Percentiles rank a stretch among this genome's conserved stretches.
These are phyloP conservation scores for Venturia effusa DNA, from an alignment of 2,329 filamentous ascomycete species.

Conservation along the genomic window DNA sequence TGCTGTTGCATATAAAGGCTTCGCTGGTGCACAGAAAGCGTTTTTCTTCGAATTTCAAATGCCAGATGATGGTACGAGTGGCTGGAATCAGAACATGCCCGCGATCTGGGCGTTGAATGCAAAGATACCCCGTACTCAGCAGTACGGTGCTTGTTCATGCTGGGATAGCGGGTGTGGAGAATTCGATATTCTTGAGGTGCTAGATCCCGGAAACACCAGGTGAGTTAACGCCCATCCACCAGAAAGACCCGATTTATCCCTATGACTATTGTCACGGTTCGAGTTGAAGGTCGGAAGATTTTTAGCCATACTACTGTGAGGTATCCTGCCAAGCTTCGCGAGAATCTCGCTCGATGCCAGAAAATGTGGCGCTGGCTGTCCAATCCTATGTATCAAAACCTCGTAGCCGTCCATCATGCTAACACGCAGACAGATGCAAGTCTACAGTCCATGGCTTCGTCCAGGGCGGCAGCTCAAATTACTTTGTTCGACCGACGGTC, in stretches of 20 bases:
- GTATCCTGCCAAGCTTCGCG: background rate
- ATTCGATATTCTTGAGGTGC: conserved; percentile 64
- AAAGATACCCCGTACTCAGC: conserved; percentile 56
- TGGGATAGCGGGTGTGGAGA: conserved; percentile 63
- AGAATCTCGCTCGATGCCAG: background rate
- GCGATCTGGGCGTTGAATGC: conserved; percentile 69
- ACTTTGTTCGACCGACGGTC: conserved; percentile 54
- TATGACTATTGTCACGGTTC: background rate
- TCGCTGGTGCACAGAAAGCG: conserved; percentile 56
- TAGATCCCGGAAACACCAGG: conserved; percentile 40
- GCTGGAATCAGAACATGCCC: conserved; percentile 52
- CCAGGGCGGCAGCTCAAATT: conserved; percentile 57
- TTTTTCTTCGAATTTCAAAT: conserved; percentile 67
- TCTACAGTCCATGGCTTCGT: conserved; percentile 56
- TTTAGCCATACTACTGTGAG: background rate
- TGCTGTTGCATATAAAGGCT: conserved; percentile 51
- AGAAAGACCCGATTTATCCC: too few relatives aligned
- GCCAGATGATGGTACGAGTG: conserved; percentile 47
- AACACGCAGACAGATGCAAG: conserved; percentile 49
- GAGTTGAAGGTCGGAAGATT: background rate
- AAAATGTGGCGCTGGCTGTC: background rate
- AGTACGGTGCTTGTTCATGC: conserved; percentile 63
- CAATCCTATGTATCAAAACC: background rate
- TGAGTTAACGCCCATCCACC: background rate
- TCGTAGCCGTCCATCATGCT: background rate